Evolutionary conservation across 306 rosid species (phyloP).

Genomic region (Malus domestica): ASM211411v1 NC_041800.1:26824233-26824732

Average conservation of each 20-base stretch:
- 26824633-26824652: neutral
- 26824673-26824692: neutral
- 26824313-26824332: slow-evolving; percentile 27
- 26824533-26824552: slow-evolving; percentile 19
- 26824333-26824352: slow-evolving; percentile 44
- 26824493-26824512: slow-evolving; percentile 43
- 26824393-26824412: neutral
- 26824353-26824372: slow-evolving; percentile 59
- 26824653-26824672: neutral
- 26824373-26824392: slow-evolving; percentile 47
- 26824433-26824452: neutral
- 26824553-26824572: slow-evolving; percentile 25
- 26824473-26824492: slow-evolving; percentile 39
- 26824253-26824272: slow-evolving; percentile 56
- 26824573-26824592: slow-evolving; percentile 46
- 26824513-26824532: slow-evolving; percentile 16
- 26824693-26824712: neutral
- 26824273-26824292: slow-evolving; percentile 59
- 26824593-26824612: slow-evolving; percentile 50
- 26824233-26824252: slow-evolving; percentile 36
- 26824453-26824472: slow-evolving; percentile 9
- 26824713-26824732: neutral
- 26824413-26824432: slow-evolving; percentile 1
- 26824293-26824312: slow-evolving; percentile 58
- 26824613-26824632: slow-evolving; percentile 27